A percentile compares a stretch with the other conserved stretches of the same genome.
Conservation (phyloP, 106 monocot species). For the Chionographis japonica region DNA sequence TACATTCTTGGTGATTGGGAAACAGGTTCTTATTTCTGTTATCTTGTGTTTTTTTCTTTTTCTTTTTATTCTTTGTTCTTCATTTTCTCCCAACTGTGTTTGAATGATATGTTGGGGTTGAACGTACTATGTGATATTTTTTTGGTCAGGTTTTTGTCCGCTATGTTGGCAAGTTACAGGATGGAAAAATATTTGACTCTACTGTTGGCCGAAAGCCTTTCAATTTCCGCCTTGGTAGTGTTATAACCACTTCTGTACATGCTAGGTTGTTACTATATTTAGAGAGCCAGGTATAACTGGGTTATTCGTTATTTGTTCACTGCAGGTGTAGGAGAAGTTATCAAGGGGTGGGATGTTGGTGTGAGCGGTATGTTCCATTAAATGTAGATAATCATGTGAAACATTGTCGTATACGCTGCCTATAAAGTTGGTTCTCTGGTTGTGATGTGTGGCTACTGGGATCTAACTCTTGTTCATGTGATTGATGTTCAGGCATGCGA, state of each 20-base stretch:
- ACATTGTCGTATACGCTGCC: no score
- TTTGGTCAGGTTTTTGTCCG: slow-evolving; percentile 56
- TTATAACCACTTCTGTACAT: neutral
- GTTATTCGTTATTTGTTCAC: neutral
- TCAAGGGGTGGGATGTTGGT: slow-evolving; percentile 96
- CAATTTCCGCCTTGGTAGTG: slow-evolving; percentile 80
- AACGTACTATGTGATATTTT: no score
- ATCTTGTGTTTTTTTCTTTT: neutral
- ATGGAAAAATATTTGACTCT: slow-evolving; percentile 82
- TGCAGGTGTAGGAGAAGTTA: slow-evolving; percentile 85
- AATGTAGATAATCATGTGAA: no score
- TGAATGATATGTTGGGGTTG: no score
- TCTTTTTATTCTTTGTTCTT: neutral
- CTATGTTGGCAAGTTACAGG: slow-evolving; percentile 86
- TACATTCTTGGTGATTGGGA: no score
- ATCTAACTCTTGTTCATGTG: neutral
- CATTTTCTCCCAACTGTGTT: neutral
- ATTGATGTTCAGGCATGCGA: slow-evolving; percentile 66
- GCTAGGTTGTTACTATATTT: neutral
- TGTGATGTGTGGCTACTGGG: no score
- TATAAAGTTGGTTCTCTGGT: no score
- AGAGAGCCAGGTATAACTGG: no score
- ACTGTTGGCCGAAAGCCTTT: slow-evolving; percentile 65
- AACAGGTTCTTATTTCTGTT: neutral
- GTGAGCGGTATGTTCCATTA: slow-evolving; percentile 40